phyloP scores from a whole-genome alignment of 2,329 filamentous ascomycete genomes.

The Scedosporium dehoogii region DNA sequence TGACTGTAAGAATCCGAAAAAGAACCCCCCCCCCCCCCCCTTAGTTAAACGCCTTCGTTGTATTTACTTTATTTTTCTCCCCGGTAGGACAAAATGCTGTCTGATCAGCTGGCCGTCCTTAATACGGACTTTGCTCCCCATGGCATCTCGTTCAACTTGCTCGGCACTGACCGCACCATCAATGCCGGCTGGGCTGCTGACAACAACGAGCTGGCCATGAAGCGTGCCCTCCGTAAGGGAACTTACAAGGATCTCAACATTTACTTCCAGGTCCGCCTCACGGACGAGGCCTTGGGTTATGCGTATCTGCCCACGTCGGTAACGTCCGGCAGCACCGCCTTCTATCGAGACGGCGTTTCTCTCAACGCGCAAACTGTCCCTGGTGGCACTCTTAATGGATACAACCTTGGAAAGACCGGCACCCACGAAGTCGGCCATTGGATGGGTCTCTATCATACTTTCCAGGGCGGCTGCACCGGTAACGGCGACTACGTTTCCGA shows the following conservation, averaged over 20 bases:
- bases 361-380: slow-evolving; percentile 26
- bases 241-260: slow-evolving; percentile 33
- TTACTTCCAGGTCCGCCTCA: slow-evolving; percentile 31
- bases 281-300: slow-evolving; percentile 28
- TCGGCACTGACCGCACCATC: slow-evolving; percentile 29
- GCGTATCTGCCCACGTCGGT: slow-evolving; percentile 34
- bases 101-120: slow-evolving; percentile 22
- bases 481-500: slow-evolving; percentile 29
- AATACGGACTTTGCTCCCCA: slow-evolving; percentile 31
- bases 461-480: slow-evolving; percentile 28
- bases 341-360: slow-evolving; percentile 29
- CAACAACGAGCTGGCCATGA: slow-evolving; percentile 30
- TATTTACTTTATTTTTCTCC: neutral
- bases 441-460: slow-evolving; percentile 38
- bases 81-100: slow-evolving; percentile 12
- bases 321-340: slow-evolving; percentile 19
- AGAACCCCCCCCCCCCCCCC: neutral
- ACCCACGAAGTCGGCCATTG: slow-evolving; percentile 38
- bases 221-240: slow-evolving; percentile 32
- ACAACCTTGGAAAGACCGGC: slow-evolving; percentile 21
- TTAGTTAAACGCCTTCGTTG: no score
- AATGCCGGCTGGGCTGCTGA: slow-evolving; percentile 34
- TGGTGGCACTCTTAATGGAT: slow-evolving; percentile 24
- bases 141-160: slow-evolving; percentile 31
- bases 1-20: slow-evolving; percentile 18